phyloP scores from a whole-genome alignment of 148 eudicot species.

The Silene latifolia region DNA sequence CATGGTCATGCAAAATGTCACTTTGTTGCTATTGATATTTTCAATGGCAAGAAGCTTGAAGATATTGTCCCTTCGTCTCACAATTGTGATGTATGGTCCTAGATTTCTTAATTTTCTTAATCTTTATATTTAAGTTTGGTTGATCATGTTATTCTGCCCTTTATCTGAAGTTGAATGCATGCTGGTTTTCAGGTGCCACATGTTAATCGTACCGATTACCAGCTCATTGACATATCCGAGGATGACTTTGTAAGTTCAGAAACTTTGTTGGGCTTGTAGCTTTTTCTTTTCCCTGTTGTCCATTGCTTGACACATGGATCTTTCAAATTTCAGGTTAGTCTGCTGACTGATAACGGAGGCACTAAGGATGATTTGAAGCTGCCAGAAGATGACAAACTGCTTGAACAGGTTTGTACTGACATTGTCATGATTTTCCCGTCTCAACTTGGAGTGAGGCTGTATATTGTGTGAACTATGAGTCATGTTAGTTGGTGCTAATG shows the following conservation, averaged over 20 bases:
- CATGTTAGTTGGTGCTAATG: too few species aligned
- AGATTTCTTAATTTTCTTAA: not conserved
- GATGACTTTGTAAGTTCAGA: constrained; percentile 54
- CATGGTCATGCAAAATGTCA: constrained; percentile 85
- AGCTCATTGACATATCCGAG: constrained; percentile 73
- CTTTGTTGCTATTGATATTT: constrained; percentile 74
- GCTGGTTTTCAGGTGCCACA: constrained; percentile 55
- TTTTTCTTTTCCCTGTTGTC: not conserved
- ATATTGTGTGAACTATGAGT: not conserved
- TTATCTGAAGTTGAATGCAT: not conserved
- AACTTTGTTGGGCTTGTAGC: not conserved
- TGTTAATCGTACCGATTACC: constrained; percentile 66
- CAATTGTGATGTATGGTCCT: constrained; percentile 60
- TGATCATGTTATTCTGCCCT: not conserved
- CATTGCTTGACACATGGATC: not conserved
- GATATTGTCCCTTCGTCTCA: constrained; percentile 80
- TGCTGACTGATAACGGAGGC: constrained; percentile 70
- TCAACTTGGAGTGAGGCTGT: not conserved
- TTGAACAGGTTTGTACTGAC: constrained; percentile 44
- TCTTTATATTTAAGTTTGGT: too few species aligned
- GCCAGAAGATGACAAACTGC: constrained; percentile 66
- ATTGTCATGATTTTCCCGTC: not conserved
- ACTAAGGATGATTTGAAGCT: constrained; percentile 88
- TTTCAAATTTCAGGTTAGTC: constrained; percentile 48
- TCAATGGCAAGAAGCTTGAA: constrained; percentile 74